These are phyloP conservation scores for Aspergillus phoenicis DNA, from an alignment of 2,329 filamentous ascomycete species.

Conservation along the genomic window DNA sequence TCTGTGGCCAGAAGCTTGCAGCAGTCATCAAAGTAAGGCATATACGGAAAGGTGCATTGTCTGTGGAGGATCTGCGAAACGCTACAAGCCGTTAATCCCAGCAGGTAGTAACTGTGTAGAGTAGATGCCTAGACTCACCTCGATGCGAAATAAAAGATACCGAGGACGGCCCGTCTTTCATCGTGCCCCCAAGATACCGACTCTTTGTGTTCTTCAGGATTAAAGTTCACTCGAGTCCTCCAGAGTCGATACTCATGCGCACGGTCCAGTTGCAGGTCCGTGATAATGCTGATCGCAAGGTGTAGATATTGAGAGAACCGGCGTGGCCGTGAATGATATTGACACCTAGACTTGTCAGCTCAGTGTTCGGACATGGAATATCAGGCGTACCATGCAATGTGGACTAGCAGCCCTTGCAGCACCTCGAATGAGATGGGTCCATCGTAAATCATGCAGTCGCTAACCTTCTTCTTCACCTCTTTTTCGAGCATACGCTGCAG, in stretches of 20 bases:
- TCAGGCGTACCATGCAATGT: slow-evolving; percentile 36
- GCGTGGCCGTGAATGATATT: slow-evolving; percentile 36
- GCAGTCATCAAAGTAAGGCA: slow-evolving; percentile 12
- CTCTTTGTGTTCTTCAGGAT: background rate
- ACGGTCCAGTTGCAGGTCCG: slow-evolving; percentile 37
- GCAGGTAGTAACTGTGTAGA: too few relatives aligned
- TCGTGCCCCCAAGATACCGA: slow-evolving; percentile 37
- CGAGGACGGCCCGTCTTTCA: slow-evolving; percentile 48
- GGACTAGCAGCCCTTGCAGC: slow-evolving; percentile 43
- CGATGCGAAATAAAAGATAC: slow-evolving; percentile 49
- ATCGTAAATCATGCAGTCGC: slow-evolving; percentile 33
- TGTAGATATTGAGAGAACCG: slow-evolving; percentile 41
- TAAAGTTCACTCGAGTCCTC: slow-evolving; percentile 26
- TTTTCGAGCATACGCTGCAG: slow-evolving; percentile 37
- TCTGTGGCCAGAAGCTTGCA: slow-evolving; percentile 11
- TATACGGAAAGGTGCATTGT: slow-evolving; percentile 13
- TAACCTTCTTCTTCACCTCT: slow-evolving; percentile 35
- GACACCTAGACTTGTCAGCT: slow-evolving; percentile 27
- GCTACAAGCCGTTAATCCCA: background rate
- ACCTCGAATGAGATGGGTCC: slow-evolving; percentile 42
- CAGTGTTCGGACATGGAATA: background rate
- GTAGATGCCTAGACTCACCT: slow-evolving; percentile 29
- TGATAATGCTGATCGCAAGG: slow-evolving; percentile 39
- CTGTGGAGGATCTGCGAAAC: slow-evolving; percentile 17
- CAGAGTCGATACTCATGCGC: slow-evolving; percentile 29